Evolutionary conservation across 139 green algal species (phyloP).

Genomic region (Chlorella sp.): DNA sequence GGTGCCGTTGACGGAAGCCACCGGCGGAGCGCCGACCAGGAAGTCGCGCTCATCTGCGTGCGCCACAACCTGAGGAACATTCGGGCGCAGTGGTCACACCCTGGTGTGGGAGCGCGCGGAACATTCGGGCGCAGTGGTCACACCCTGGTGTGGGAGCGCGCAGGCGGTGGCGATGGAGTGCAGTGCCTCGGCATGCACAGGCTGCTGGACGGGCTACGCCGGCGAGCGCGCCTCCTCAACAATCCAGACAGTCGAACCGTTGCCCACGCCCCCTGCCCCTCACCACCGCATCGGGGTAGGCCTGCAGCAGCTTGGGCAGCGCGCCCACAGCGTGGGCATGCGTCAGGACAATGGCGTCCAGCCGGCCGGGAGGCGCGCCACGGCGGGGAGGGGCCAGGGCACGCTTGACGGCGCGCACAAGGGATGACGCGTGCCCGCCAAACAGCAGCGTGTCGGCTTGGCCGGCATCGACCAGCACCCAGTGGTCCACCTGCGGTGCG

Average conservation of each 20-base stretch:
- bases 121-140: no score
- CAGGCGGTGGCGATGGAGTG: not conserved
- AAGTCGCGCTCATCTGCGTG: no score
- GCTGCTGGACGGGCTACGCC: no score
- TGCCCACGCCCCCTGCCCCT: not conserved
- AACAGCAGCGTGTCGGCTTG: not conserved
- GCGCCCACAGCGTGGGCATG: not conserved
- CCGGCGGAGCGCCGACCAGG: no score
- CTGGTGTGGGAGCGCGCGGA: no score
- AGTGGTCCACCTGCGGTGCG: not conserved
- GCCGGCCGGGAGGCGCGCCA: not conserved
- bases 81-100: no score
- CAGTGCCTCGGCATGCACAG: not conserved
- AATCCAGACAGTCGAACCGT: no score
- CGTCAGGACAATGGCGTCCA: constrained; percentile 4
- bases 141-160: no score
- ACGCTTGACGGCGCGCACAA: not conserved
- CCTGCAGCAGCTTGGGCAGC: constrained; percentile 13
- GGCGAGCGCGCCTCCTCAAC: no score
- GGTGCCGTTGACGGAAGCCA: no score
- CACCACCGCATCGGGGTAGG: not conserved
- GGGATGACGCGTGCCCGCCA: not conserved
- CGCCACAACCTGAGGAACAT: no score
- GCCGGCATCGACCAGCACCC: constrained; percentile 3
- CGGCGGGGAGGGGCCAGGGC: not conserved